These are phyloP conservation scores for Triadica sebifera DNA, from an alignment of 345 rosid genomes.

Conservation along the genomic window DNA sequence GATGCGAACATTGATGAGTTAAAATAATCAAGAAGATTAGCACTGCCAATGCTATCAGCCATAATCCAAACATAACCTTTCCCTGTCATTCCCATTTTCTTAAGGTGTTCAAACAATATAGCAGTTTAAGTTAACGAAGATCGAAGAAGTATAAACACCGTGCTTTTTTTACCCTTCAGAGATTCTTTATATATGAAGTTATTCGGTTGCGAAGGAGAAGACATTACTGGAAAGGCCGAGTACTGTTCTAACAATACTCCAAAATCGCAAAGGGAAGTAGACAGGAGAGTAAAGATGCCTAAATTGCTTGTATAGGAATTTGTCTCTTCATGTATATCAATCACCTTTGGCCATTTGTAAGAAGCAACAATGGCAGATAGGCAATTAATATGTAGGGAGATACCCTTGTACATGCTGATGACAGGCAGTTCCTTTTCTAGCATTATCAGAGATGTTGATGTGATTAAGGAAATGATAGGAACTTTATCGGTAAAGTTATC, in stretches of 20 bases:
- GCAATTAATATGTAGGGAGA: not conserved
- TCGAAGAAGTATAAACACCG: slow-evolving; percentile 3
- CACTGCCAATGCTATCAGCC: not conserved
- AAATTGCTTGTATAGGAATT: not conserved
- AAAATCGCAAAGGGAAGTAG: not conserved
- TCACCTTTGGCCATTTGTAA: slow-evolving; percentile 2
- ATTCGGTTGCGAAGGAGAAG: not conserved
- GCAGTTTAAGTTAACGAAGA: not conserved
- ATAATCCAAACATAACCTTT: slow-evolving; percentile 4
- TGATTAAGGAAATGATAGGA: not conserved
- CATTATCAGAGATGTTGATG: not conserved
- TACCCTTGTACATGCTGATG: not conserved
- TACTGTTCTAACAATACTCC: not conserved
- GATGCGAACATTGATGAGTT: not conserved
- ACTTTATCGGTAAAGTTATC: not conserved
- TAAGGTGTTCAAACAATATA: not conserved
- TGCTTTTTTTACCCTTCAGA: not conserved
- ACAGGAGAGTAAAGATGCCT: not conserved
- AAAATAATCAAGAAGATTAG: not conserved
- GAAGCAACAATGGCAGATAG: not conserved
- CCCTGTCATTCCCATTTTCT: slow-evolving; percentile 6
- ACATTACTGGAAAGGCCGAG: not conserved
- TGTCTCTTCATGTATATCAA: slow-evolving; percentile 1
- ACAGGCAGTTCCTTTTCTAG: not conserved
- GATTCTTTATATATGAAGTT: not conserved